phyloP scores from a whole-genome alignment of 2,329 filamentous ascomycete genomes.

The Fusarium sambucinum region DNA sequence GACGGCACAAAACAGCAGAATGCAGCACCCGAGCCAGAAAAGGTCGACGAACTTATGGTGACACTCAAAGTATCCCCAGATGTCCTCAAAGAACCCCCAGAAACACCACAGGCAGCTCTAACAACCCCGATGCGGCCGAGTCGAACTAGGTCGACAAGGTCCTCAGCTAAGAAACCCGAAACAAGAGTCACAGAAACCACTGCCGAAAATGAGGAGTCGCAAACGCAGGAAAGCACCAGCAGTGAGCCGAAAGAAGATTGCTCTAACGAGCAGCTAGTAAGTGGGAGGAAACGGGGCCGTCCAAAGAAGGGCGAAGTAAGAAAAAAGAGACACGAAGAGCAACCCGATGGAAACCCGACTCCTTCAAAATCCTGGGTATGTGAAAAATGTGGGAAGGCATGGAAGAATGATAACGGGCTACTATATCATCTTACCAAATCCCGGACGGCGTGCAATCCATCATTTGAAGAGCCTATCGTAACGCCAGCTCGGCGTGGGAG shows the following conservation, averaged over 20 bases:
- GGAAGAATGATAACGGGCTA: slow-evolving; percentile 70
- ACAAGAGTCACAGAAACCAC: background rate
- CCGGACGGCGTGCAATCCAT: slow-evolving; percentile 65
- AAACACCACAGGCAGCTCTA: background rate
- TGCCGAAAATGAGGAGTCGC: slow-evolving; percentile 6
- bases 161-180: slow-evolving; percentile 24
- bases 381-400: slow-evolving; percentile 64
- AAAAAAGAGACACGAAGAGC: slow-evolving; percentile 20
- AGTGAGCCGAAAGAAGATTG: slow-evolving; percentile 1
- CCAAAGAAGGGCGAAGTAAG: slow-evolving; percentile 32
- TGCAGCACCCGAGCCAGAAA: background rate
- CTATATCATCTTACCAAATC: slow-evolving; percentile 71
- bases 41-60: slow-evolving; percentile 12
- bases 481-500: slow-evolving; percentile 33
- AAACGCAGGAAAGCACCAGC: background rate
- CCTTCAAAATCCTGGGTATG: slow-evolving; percentile 58
- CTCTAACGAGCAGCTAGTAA: slow-evolving; percentile 24
- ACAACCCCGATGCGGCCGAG: slow-evolving; percentile 27
- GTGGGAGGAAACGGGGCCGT: slow-evolving; percentile 47
- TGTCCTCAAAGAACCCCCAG: slow-evolving; percentile 11
- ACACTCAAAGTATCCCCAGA: slow-evolving; percentile 25
- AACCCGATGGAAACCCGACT: slow-evolving; percentile 28
- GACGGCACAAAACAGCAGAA: background rate
- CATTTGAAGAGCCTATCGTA: slow-evolving; percentile 43
- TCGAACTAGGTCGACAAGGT: slow-evolving; percentile 23